Percentiles rank a stretch among this genome's conserved stretches.
Conservation (phyloP, 495 filamentous ascomycete species). For the Hypoxylon trugodes region DNA sequence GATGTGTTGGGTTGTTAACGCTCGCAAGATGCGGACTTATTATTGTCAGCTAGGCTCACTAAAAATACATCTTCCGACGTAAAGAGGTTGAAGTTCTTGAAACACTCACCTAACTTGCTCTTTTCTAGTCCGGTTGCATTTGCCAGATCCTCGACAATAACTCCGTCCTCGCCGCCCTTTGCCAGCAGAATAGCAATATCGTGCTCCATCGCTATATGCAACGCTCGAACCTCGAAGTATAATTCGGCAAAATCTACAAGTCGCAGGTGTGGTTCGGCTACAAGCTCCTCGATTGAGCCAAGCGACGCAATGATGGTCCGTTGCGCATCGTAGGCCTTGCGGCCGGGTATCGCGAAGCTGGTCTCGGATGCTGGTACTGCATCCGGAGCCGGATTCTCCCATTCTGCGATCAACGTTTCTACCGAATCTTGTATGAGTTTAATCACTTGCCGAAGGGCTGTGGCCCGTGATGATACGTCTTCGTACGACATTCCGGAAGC, state of each 20-base stretch:
- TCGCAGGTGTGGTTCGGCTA: slow-evolving; percentile 42
- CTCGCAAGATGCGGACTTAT: slow-evolving; percentile 30
- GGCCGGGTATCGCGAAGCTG: slow-evolving; percentile 32
- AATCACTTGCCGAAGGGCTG: slow-evolving; percentile 34
- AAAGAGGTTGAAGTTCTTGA: neutral
- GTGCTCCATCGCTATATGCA: slow-evolving; percentile 46
- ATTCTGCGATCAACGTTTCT: slow-evolving; percentile 33
- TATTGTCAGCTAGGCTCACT: neutral
- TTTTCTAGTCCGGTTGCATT: slow-evolving; percentile 41
- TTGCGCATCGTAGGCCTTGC: slow-evolving; percentile 42
- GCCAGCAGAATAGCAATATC: slow-evolving; percentile 42
- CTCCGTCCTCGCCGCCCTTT: slow-evolving; percentile 31
- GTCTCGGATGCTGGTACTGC: slow-evolving; percentile 30
- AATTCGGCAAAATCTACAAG: slow-evolving; percentile 43
- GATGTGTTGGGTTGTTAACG: slow-evolving; percentile 30
- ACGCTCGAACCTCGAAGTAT: slow-evolving; percentile 45
- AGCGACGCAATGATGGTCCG: slow-evolving; percentile 41
- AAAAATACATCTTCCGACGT: neutral
- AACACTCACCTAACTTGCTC: slow-evolving; percentile 38
- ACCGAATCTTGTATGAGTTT: slow-evolving; percentile 35
- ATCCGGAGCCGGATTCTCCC: slow-evolving; percentile 31
- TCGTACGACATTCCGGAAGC: slow-evolving; percentile 22
- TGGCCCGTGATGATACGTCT: slow-evolving; percentile 28
- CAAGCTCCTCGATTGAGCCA: slow-evolving; percentile 43
- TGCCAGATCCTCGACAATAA: slow-evolving; percentile 36